These are phyloP conservation scores for Xylariaceae sp. DNA, from an alignment of 2,329 filamentous ascomycete genomes.

Conservation along the genomic window DNA sequence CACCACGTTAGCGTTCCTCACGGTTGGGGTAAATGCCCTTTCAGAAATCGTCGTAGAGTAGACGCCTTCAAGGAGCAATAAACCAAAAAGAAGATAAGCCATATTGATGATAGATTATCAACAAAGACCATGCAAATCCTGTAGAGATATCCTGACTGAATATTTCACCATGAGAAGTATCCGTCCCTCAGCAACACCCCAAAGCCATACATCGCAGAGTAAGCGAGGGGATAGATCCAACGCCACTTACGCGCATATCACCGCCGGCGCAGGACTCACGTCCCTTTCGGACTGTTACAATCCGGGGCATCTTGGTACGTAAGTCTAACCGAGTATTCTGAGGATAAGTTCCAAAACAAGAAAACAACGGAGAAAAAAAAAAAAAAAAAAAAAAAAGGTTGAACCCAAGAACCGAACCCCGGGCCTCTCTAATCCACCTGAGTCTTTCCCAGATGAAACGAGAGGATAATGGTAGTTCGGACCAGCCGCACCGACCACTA, in stretches of 20 bases:
- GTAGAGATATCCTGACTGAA: background rate
- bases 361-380: no score
- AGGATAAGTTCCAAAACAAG: no score
- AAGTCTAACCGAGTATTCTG: no score
- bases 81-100: slow-evolving; percentile 7
- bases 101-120: slow-evolving; percentile 7
- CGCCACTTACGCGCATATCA: background rate
- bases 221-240: background rate
- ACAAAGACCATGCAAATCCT: background rate
- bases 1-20: slow-evolving; percentile 23
- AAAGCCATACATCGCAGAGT: background rate
- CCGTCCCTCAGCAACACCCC: background rate
- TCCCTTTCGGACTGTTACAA: no score
- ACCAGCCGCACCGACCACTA: no score
- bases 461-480: no score
- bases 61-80: slow-evolving; percentile 7
- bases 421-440: no score
- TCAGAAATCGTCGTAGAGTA: slow-evolving; percentile 1
- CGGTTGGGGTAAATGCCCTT: slow-evolving; percentile 15
- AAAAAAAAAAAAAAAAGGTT: no score
- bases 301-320: background rate
- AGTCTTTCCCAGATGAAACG: no score
- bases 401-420: no score
- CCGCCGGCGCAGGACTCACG: background rate
- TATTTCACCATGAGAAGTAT: background rate